Evolutionary conservation across 164 flowering plant species (phyloP), one percentile per base, ranked within the genome.

Genomic region (Aristolochia californica): DNA sequence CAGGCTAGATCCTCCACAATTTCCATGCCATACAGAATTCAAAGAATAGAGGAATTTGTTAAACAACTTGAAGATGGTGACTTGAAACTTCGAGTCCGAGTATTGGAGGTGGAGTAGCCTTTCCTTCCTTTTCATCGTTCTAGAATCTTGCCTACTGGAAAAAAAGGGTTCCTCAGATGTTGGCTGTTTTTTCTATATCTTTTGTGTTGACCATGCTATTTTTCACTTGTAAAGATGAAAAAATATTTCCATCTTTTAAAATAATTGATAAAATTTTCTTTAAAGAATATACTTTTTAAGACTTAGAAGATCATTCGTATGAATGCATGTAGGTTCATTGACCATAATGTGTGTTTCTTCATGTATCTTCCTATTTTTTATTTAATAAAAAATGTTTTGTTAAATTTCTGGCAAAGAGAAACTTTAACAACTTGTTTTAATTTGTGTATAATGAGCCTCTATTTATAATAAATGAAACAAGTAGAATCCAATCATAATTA

Each of bases 1-100:
- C 82, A 93, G 98, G 98, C 91, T 24, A 81, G 97, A 76, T 69
- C 77, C 61, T 73, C 60, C 58, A 78, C 97, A 21, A 74, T 93
- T n/a, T 85, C 95, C 48, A 88, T 93, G 97, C 97, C 98, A 64
- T 78, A 77, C 77, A 78, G 98, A 72, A 74, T 93, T 66, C 95
- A 87, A 53, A 74, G 78, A 24, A 89, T 93, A 65, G 97, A 89
- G 63, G 97, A 93, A 66, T 78, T 93, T 56, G 89, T 85, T 53
- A 81, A 87, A 66, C 84, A 93, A 62, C 89, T 93, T 34, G 98
- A 89, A 58, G 62, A 85, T 0, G 98, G 98, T 56, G 98, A 93
- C 55, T 21, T 88, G 21, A 89, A 89, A 77, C 94, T 93, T 16
- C 80, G 97, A 60, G 98, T 93, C 54, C 82, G 95, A 28, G 98